phyloP scores from a whole-genome alignment of 495 filamentous ascomycete genomes.

The Neurospora discreta region DNA sequence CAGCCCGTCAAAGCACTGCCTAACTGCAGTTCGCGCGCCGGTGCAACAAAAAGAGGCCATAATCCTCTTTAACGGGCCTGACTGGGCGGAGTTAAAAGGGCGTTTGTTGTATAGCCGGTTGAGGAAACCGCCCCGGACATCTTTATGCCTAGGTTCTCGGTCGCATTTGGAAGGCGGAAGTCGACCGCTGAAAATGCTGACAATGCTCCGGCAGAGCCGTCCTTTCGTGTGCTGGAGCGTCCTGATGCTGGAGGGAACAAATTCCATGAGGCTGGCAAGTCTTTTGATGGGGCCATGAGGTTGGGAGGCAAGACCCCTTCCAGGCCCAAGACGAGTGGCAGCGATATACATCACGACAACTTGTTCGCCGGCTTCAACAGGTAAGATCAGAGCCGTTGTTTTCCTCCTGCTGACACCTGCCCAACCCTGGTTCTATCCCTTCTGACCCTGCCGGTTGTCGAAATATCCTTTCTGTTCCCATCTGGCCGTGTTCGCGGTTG shows the following conservation, averaged over 20 bases:
- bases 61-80: background rate
- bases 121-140: slow-evolving; percentile 16
- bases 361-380: slow-evolving; percentile 45
- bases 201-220: slow-evolving; percentile 32
- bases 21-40: background rate
- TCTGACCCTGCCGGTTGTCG: background rate
- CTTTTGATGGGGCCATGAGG: slow-evolving; percentile 31
- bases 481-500: background rate
- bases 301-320: slow-evolving; percentile 18
- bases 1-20: background rate
- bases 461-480: background rate
- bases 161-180: slow-evolving; percentile 39
- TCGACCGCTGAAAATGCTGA: slow-evolving; percentile 38
- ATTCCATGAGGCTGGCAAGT: slow-evolving; percentile 15
- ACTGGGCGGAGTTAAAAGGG: slow-evolving; percentile 6
- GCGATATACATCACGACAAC: slow-evolving; percentile 39
- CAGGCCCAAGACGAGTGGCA: slow-evolving; percentile 12
- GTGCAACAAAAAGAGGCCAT: background rate
- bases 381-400: slow-evolving; percentile 21
- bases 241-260: slow-evolving; percentile 19
- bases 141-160: slow-evolving; percentile 45
- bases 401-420: background rate
- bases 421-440: background rate
- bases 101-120: slow-evolving; percentile 5
- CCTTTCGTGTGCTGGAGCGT: slow-evolving; percentile 40